Percentiles rank a stretch among this genome's conserved stretches.
Evolutionary conservation across 2,329 filamentous ascomycete species (phyloP).

Genomic region (Aspergillus phoenicis): DNA sequence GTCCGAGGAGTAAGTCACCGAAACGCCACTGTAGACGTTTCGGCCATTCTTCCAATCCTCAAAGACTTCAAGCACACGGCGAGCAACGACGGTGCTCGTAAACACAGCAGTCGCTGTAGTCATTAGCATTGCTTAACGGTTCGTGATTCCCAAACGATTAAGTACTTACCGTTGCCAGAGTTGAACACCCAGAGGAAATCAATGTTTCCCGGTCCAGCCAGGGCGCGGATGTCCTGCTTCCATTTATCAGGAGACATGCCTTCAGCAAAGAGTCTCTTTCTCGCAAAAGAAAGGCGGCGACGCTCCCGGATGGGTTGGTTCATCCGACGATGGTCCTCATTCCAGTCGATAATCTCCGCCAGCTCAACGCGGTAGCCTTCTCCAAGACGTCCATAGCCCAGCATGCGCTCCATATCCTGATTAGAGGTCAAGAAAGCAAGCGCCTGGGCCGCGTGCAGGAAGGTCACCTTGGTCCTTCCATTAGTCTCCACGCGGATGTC

Average conservation of each 20-base stretch:
- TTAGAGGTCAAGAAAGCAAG: conserved; percentile 37
- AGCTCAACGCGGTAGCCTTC: conserved; percentile 31
- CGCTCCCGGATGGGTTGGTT: conserved; percentile 39
- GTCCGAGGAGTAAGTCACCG: conserved; percentile 43
- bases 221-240: conserved; percentile 37
- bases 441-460: conserved; percentile 42
- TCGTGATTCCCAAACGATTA: background rate
- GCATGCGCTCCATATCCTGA: conserved; percentile 28
- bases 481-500: conserved; percentile 39
- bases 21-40: conserved; percentile 36
- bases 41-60: conserved; percentile 29
- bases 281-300: conserved; percentile 46
- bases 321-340: conserved; percentile 40
- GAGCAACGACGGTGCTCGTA: conserved; percentile 40
- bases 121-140: conserved; percentile 17
- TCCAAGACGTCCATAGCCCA: conserved; percentile 39
- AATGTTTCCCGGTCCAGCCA: conserved; percentile 39
- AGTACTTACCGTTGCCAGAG: conserved; percentile 44
- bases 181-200: conserved; percentile 48
- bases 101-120: conserved; percentile 42
- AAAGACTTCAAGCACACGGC: conserved; percentile 38
- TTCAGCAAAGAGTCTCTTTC: conserved; percentile 41
- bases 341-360: conserved; percentile 37
- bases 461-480: conserved; percentile 39
- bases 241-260: conserved; percentile 38